Evolutionary conservation across 306 rosid genomes (phyloP).

Genomic region (Lablab purpureus): DNA sequence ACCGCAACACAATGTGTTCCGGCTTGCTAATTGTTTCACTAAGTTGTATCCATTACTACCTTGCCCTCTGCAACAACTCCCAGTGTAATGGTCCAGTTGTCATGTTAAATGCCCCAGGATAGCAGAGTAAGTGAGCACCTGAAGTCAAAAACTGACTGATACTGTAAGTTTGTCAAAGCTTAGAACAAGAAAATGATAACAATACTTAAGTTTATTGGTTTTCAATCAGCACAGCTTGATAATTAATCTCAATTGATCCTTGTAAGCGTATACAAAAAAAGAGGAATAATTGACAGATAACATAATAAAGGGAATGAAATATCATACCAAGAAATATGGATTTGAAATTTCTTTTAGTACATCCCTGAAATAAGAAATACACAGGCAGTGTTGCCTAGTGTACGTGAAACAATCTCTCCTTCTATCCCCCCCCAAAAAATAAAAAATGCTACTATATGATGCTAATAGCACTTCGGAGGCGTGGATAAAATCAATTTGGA

Average conservation of each 20-base stretch:
- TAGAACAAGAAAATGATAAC: constrained; percentile 22
- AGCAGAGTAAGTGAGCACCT: constrained; percentile 99
- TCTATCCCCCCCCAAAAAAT: constrained; percentile 3
- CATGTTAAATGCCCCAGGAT: constrained; percentile 99
- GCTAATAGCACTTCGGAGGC: background rate
- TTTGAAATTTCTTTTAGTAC: constrained; percentile 30
- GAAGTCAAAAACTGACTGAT: constrained; percentile 47
- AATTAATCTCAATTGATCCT: constrained; percentile 5
- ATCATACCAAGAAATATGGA: constrained; percentile 22
- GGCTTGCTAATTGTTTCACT: constrained; percentile 23
- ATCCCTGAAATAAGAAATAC: constrained; percentile 24
- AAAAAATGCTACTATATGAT: constrained; percentile 12
- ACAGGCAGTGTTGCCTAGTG: constrained; percentile 15
- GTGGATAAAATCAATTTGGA: constrained; percentile 7
- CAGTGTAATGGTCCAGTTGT: constrained; percentile 99
- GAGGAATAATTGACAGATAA: background rate
- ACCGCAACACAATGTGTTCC: background rate
- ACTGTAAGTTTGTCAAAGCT: constrained; percentile 41
- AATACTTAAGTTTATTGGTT: background rate
- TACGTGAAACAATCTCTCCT: constrained; percentile 16
- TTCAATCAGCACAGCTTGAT: constrained; percentile 19
- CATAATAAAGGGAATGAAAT: constrained; percentile 11
- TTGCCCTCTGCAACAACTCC: constrained; percentile 94
- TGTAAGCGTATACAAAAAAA: background rate
- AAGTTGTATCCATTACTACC: constrained; percentile 54